These are phyloP conservation scores for Schizothecium vesticola DNA, from an alignment of 495 filamentous ascomycete genomes.

Conservation along the genomic window DNA sequence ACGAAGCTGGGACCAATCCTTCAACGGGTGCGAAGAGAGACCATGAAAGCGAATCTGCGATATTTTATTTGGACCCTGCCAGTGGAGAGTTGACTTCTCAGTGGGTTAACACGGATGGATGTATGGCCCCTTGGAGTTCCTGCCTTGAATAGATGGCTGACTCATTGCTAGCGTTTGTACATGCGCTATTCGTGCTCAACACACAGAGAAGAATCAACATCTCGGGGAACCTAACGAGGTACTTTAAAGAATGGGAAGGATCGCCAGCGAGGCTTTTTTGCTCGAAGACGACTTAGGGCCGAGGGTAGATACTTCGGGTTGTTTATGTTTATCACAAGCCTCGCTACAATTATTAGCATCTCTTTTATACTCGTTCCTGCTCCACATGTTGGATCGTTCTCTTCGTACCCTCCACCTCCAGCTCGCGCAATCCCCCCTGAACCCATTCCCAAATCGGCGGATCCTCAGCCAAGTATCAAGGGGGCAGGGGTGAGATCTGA, in stretches of 20 bases:
- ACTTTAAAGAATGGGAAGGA: slow-evolving; percentile 6
- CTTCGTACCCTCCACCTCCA: no score
- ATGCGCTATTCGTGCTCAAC: slow-evolving; percentile 3
- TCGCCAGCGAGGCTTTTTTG: slow-evolving; percentile 1
- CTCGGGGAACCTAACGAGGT: slow-evolving; percentile 4
- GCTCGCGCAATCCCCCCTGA: no score
- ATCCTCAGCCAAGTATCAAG: no score
- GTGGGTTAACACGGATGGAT: slow-evolving; percentile 7
- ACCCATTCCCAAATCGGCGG: no score
- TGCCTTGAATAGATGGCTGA: no score
- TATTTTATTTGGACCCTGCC: not conserved
- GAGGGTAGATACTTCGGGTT: no score
- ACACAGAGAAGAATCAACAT: slow-evolving; percentile 9
- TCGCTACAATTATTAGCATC: no score
- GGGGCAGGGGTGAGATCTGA: no score
- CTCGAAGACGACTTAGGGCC: slow-evolving; percentile 2
- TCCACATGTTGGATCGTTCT: no score
- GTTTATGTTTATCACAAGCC: no score
- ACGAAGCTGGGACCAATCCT: slow-evolving; percentile 4
- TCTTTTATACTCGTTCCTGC: no score
- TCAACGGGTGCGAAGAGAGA: slow-evolving; percentile 4
- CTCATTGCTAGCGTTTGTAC: slow-evolving; percentile 6
- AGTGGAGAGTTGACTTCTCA: slow-evolving; percentile 1
- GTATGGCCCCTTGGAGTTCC: no score
- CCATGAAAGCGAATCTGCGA: slow-evolving; percentile 7